Base-by-base conservation (phyloP, 768 basidiomycete species). In the Podaxis mareebaensis region DNA sequence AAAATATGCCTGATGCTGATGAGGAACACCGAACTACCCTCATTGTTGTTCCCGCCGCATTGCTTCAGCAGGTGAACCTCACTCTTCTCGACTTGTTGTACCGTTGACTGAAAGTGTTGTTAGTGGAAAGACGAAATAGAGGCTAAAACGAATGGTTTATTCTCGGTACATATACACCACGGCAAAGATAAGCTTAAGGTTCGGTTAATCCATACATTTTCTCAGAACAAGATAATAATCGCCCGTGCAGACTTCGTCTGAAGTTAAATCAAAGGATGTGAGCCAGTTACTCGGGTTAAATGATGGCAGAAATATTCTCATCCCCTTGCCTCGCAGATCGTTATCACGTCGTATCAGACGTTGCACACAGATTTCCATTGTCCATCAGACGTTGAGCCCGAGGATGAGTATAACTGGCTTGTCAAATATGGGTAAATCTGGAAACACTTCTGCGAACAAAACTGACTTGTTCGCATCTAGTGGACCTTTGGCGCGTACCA, bases 291-390 rank as follows among this genome's bases (percentile, higher is more conserved):
- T 11, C 60, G 22, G 38, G 44, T 57, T 33, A 22, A 40, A 33
- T 5, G 60, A 1, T 26, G 26, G 20, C 46, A 52, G 22, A 17
- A 58, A 58, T 33, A 36, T 33, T 63, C 15, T 36, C 28, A 20
- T 24, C 1, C 3, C 24, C n/a, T 24, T 26, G 2, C 24, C 40
- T 39, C 48, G 60, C 53, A 93, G 83, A 80, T 92, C 39, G 78
- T 94, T 24, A 80, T 94, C 57, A 93, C 92, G 1, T 90, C 91
- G 1, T 93, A 92, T 67, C 87, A 88, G 61, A 91, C 89, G 0
- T 75, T 92, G n/a, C 81, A 78, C 58, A 72, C 74, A 40, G 88
- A 93, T 70, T 87, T 88, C 64, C 63, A 69, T 22, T 78, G 85
- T 22, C 86, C 86, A 6, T 74, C 75, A 44, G 82, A 83, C 65